Base-by-base conservation (phyloP, 1,284 basidiomycete genomes). In the Fistulina hepatica region DNA sequence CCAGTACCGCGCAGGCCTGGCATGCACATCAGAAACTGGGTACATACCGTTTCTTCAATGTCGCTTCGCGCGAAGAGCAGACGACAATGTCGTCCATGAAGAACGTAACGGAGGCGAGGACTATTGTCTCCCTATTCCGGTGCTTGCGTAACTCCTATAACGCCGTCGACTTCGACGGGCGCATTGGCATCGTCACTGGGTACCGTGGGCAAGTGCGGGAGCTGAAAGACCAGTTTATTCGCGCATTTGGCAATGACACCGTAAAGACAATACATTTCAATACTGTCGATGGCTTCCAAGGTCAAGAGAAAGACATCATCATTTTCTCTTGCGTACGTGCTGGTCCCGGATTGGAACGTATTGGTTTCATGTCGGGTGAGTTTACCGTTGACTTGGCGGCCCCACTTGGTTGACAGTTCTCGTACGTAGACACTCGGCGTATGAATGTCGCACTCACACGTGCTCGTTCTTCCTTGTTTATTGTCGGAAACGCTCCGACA, bases 381-480 rank as follows among this genome's bases (percentile, higher is more conserved):
- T 39, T n/a, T 33, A 28, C 16, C 16, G 35, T 34, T 36, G 21
- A n/a, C 38, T 38, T 21, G 30, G 28, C 10, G 40, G 13, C 37
- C 36, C 34, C 9, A 32, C 3, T 15, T 8, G 10, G 13, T 19
- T 31, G 9, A 31, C 28, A 16, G 15, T 10, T n/a, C 45, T 20
- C 44, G 34, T 48, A 38, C 44, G 16, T 43, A 81, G 90, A 94
- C 57, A 63, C 72, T 21, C 76, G 92, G 24, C 80, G 92, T 40
- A 94, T 97, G 86, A 98, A 99, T 59, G 95, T 99, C 15, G 94
- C 95, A 13, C 64, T 99, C 26, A 99, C 95, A 12, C 82, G 95
- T 54, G 90, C 95, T 4, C 88, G 85, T 53, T 91, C 89, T 16
- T 97, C 92, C 6, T 62, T 98, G 8, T 98, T 94, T 56, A 80